Percentiles rank a stretch among this genome's conserved stretches.
These are phyloP conservation scores for Solanum clarkiae DNA, from an alignment of 257 asterid genomes.

Conservation along the genomic window DNA sequence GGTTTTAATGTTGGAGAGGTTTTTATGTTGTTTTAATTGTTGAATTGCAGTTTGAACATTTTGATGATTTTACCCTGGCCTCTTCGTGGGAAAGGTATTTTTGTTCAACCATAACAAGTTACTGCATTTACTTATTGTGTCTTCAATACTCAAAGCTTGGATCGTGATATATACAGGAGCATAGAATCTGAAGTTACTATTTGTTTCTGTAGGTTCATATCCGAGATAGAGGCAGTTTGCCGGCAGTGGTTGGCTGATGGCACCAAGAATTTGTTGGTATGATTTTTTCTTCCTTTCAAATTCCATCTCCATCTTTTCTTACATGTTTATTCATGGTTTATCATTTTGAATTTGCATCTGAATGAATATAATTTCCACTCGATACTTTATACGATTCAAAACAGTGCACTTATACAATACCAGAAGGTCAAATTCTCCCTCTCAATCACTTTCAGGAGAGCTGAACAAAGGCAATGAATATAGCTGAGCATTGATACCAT, in stretches of 20 bases:
- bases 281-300: conserved; percentile 1
- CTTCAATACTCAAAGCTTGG: background rate
- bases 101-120: background rate
- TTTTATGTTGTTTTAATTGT: background rate
- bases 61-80: conserved; percentile 86
- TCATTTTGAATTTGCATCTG: background rate
- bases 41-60: conserved; percentile 64
- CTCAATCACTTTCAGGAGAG: background rate
- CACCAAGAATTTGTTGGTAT: conserved; percentile 66
- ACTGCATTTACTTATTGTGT: background rate
- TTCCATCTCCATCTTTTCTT: background rate
- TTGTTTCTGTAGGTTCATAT: conserved; percentile 52
- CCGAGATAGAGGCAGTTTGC: conserved; percentile 84
- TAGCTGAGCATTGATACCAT: background rate
- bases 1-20: background rate
- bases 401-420: background rate
- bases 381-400: background rate
- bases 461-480: background rate
- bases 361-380: background rate
- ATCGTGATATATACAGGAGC: background rate
- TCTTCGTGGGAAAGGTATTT: conserved; percentile 87
- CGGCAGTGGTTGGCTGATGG: conserved; percentile 86
- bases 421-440: background rate
- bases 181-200: background rate
- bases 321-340: background rate